These are phyloP conservation scores for Detonula confervacea DNA, from an alignment of 352 stramenopile genomes.

Conservation along the genomic window DNA sequence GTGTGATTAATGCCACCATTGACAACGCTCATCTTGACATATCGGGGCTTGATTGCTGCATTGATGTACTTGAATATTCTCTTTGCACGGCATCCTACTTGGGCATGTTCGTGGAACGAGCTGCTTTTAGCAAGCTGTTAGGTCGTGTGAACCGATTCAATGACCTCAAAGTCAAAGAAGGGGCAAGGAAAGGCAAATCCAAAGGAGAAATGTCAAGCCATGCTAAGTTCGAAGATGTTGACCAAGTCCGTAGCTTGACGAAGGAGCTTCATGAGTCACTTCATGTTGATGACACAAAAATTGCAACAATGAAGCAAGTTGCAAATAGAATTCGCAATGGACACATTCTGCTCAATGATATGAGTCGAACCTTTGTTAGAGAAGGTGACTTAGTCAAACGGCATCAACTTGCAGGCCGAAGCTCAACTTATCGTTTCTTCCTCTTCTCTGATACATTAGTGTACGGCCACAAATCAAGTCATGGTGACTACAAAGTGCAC, in stretches of 20 bases:
- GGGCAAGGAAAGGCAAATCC: conserved; percentile 57
- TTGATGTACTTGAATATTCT: conserved; percentile 83
- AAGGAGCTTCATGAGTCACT: conserved; percentile 51
- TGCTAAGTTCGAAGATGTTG: conserved; percentile 48
- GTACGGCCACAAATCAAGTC: conserved; percentile 85
- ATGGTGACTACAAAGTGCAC: conserved; percentile 85
- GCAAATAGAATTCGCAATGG: conserved; percentile 91
- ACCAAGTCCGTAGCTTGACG: conserved; percentile 61
- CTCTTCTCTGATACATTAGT: conserved; percentile 89
- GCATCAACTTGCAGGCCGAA: conserved; percentile 88
- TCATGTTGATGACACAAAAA: conserved; percentile 46
- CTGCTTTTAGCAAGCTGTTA: conserved; percentile 84
- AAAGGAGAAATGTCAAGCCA: neutral
- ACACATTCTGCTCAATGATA: conserved; percentile 92
- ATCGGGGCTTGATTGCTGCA: conserved; percentile 70
- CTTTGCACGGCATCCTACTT: conserved; percentile 84
- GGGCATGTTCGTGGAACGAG: conserved; percentile 78
- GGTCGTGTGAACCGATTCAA: conserved; percentile 79
- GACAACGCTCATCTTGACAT: conserved; percentile 84
- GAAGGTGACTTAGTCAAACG: conserved; percentile 95
- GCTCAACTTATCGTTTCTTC: conserved; percentile 88
- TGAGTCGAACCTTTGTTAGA: conserved; percentile 91
- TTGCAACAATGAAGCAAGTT: conserved; percentile 77
- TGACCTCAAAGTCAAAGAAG: conserved; percentile 46
- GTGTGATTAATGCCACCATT: conserved; percentile 81